Conservation (phyloP, 441 rosid genomes). For the Geranium incanum region DNA sequence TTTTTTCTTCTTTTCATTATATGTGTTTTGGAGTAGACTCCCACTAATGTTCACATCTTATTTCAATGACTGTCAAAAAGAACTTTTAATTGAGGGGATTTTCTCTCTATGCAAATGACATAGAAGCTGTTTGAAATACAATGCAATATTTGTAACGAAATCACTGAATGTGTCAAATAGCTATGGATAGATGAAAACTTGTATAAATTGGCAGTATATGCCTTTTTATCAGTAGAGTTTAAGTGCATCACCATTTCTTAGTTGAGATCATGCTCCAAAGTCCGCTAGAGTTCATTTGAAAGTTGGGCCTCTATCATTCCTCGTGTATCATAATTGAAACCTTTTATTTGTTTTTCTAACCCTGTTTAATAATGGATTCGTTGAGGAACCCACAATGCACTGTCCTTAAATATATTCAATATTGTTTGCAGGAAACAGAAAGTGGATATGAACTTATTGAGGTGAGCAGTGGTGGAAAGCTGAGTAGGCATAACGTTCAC, state of each 20-base stretch:
- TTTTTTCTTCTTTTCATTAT: background rate
- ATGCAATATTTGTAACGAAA: background rate
- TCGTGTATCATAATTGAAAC: background rate
- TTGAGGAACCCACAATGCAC: background rate
- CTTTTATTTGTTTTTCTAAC: background rate
- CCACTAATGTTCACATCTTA: background rate
- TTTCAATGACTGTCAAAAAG: background rate
- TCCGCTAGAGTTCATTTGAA: background rate
- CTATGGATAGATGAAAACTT: background rate
- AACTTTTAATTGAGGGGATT: background rate
- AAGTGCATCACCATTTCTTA: background rate
- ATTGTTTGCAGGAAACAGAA: constrained; percentile 46
- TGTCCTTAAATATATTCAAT: background rate
- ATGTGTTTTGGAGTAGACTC: background rate
- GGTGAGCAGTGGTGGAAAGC: constrained; percentile 78
- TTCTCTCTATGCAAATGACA: background rate
- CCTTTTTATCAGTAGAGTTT: background rate
- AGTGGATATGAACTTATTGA: constrained; percentile 77
- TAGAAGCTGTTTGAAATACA: background rate
- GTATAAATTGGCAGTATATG: background rate
- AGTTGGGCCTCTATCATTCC: background rate
- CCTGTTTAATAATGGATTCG: constrained; percentile 6
- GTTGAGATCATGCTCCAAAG: background rate
- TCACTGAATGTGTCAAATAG: background rate
- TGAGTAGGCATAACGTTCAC: constrained; percentile 84